Evolutionary conservation across 1,284 basidiomycete species (phyloP), one percentile per base, ranked within the genome.

Genomic region (Ceratobasidium sp.): DNA sequence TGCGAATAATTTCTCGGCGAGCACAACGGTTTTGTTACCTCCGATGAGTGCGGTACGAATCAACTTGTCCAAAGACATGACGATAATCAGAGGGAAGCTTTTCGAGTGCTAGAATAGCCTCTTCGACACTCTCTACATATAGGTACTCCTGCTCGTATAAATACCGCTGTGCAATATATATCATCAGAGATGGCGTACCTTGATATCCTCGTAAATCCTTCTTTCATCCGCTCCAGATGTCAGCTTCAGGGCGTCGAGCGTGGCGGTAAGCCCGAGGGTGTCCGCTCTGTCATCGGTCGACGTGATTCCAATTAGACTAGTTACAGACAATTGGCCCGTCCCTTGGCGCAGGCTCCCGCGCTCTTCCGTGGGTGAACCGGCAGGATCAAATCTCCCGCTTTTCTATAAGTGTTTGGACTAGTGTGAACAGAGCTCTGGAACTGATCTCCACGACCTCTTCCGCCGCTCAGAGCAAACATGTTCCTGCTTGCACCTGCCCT

Each of bases 51-150:
- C 92, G 23, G 80, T 82, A n/a, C 83, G 85, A 71, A 91, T 86
- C 43, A 97, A 83, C 80, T 89, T 89, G 77, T 93, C 88, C 87
- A 45, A 97, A 87, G 14, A 80, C 81, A 75, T 84, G 82, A 52
- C 89, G 89, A 78, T 91, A 86, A 71, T 86, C 84, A 21, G 83
- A 78, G 10, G 92, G 88, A 23, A 96, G 85, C 45, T 83, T 85
- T 64, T 86, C 85, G 81, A 97, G 92, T 81, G 94, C 94, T 69
- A 89, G 87, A 75, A 96, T 91, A 28, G 92, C 96, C 79, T 98
- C 96, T 53, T 89, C 87, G 72, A 98, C 80, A 78, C 91, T 91
- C 77, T 91, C 89, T 43, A 92, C 85, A 62, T 85, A 85, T 79
- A 93, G 89, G 80, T 90, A 88, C 80, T 93, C 91, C 80, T 71